phyloP scores from a whole-genome alignment of 805 yeast species.

The Candida caryicola region DNA sequence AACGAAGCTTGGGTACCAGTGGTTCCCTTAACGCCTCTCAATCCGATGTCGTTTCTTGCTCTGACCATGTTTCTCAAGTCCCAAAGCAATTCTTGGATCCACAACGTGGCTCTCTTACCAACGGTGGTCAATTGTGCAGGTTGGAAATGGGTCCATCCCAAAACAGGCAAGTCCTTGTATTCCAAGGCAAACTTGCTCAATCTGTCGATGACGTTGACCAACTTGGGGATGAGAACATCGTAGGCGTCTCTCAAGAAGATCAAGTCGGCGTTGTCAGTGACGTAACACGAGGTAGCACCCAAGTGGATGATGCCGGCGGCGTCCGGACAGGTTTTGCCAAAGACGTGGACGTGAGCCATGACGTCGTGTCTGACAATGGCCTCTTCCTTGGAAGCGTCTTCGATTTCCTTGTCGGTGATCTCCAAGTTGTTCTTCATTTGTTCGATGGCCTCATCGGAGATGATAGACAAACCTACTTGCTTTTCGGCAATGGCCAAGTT shows the following conservation, averaged over 20 bases:
- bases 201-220: constrained; percentile 93
- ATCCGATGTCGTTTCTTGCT: constrained; percentile 93
- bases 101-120: constrained; percentile 95
- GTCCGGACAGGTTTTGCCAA: constrained; percentile 87
- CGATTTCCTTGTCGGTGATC: constrained; percentile 92
- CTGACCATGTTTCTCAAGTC: constrained; percentile 93
- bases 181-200: constrained; percentile 82
- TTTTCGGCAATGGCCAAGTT: constrained; percentile 94
- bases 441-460: constrained; percentile 87
- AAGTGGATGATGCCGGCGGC: constrained; percentile 98
- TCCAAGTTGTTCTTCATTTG: constrained; percentile 75
- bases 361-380: constrained; percentile 98
- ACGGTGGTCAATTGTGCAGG: constrained; percentile 99
- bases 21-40: constrained; percentile 98
- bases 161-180: constrained; percentile 92
- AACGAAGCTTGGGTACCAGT: constrained; percentile 99
- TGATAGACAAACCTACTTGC: constrained; percentile 79
- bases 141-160: constrained; percentile 99
- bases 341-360: constrained; percentile 98
- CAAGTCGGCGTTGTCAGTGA: constrained; percentile 96
- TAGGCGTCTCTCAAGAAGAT: constrained; percentile 95
- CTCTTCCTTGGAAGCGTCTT: constrained; percentile 85
- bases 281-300: constrained; percentile 98
- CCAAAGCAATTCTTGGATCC: constrained; percentile 98
- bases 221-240: constrained; percentile 88